Evolutionary conservation across 1,284 basidiomycete species (phyloP).

Genomic region (Leccinum subatratum): DNA sequence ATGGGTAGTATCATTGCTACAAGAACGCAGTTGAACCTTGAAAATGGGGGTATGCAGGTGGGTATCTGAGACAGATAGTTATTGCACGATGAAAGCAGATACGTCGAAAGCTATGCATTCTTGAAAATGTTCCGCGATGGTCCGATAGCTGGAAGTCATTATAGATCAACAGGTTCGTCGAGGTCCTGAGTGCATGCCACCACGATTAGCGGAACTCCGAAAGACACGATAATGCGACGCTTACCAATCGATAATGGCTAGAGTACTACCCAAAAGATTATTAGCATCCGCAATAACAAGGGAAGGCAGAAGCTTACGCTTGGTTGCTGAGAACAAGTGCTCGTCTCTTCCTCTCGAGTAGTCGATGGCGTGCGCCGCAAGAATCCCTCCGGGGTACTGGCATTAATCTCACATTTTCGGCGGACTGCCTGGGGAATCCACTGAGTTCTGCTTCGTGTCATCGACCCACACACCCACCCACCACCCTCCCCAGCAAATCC

Average conservation of each 20-base stretch:
- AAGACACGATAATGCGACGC: conserved; percentile 3
- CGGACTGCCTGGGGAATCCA: background rate
- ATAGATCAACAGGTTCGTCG: background rate
- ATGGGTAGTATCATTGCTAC: background rate
- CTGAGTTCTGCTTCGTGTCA: conserved; percentile 60
- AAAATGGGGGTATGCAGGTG: background rate
- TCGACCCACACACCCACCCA: conserved; percentile 57
- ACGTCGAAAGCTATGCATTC: background rate
- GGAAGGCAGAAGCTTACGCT: background rate
- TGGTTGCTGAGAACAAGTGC: background rate
- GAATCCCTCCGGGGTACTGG: background rate
- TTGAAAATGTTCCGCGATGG: background rate
- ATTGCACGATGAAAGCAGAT: background rate
- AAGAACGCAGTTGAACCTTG: background rate
- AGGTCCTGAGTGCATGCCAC: background rate
- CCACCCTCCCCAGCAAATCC: conserved; percentile 24
- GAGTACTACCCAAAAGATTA: conserved; percentile 17
- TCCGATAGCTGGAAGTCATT: background rate
- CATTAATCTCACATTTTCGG: background rate
- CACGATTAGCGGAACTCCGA: background rate
- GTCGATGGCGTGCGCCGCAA: background rate
- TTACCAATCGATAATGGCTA: conserved; percentile 26
- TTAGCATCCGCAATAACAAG: background rate
- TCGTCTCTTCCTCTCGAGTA: background rate
- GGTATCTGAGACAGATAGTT: background rate